Evolutionary conservation across 2,329 filamentous ascomycete species (phyloP), one percentile per base, ranked within the genome.

Genomic region (Penicillium corylophilum): DNA sequence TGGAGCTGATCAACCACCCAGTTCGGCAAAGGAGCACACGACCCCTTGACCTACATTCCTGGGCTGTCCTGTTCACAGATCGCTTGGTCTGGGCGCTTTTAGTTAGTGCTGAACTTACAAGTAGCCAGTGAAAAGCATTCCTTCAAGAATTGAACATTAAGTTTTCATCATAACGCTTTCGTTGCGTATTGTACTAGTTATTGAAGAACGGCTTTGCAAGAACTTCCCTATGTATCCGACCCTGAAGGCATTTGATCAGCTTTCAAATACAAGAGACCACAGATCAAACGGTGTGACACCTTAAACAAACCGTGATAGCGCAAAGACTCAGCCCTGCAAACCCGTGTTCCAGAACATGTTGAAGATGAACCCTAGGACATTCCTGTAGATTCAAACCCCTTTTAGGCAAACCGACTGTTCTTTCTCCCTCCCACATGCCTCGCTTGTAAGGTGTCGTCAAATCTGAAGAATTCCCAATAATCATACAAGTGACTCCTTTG

Each of bases 1-100:
- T 33, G 29, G 29, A 33, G 15, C 29, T 4, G 29, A 33, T n/a
- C 29, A n/a, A 33, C 23, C 33, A 41, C 12, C 22, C 48, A 13
- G 15, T 51, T 26, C 38, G 44, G 52, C 44, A 54, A 47, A n/a
- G 26, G 41, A 42, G 44, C 52, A 54, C 48, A 44, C 44, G 44
- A 51, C 44, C 48, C 39, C 43, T 46, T 46, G 38, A 22, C 39
- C 6, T 15, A 24, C 43, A 44, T 53, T 50, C 51, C 29, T n/a
- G 29, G 15, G 29, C 29, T 15, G 29, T n/a, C 29, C 29, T 33
- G 29, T 33, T 33, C 29, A n/a, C 29, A n/a, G 15, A 5, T 33
- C 15, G 7, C 26, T 28, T 28, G 9, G 26, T 10, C 26, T 28
- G 26, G 12, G 26, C 26, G 26, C 26, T 28, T 9, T 10, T 10